Base-by-base conservation (phyloP, 1,284 basidiomycete species). In the Veloboletus limbatus region DNA sequence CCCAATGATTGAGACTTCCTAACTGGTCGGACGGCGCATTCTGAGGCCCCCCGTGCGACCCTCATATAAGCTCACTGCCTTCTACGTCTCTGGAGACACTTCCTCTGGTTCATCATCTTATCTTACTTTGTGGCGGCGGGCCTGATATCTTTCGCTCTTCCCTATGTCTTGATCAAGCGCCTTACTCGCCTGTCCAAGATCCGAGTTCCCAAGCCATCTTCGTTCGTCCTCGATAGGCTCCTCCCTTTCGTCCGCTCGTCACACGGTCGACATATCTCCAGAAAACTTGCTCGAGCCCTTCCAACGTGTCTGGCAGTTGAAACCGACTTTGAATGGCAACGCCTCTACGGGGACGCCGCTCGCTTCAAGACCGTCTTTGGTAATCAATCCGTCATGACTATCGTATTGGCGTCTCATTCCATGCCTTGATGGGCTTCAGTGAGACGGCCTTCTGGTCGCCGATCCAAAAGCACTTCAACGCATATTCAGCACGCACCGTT, bases 391-490 rank as follows among this genome's bases (percentile, higher is more conserved):
- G 16, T 42, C 8, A n/a, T 39, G 4, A 8, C 17, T n/a, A 1
- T 36, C 39, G 24, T 34, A 5, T 21, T 24, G 11, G 30, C 28
- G 4, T 38, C 48, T 50, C 14, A 47, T 22, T n/a, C n/a, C n/a
- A n/a, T 13, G 7, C 30, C 26, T 38, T 17, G 17, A 20, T 30
- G 27, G 8, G 25, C n/a, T 35, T 10, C 30, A 66, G 66, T 49
- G 41, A 13, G 49, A 69, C 39, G 46, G 52, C 8, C 59, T 68
- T 28, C 40, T 65, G 26, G 43, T 69, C 16, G 33, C 58, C 0
- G 73, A 77, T 46, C 68, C 73, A 13, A 72, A 73, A 49, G 70
- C 70, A 4, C 52, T 74, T 9, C 70, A 73, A 44, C 63, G 69
- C 50, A 70, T 75, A 25, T 65, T 69, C 40, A 63, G 67, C 25